Percentiles rank a stretch among this genome's conserved stretches.
Evolutionary conservation across 768 basidiomycete species (phyloP).

Genomic region (Lactarius evosmus): DNA sequence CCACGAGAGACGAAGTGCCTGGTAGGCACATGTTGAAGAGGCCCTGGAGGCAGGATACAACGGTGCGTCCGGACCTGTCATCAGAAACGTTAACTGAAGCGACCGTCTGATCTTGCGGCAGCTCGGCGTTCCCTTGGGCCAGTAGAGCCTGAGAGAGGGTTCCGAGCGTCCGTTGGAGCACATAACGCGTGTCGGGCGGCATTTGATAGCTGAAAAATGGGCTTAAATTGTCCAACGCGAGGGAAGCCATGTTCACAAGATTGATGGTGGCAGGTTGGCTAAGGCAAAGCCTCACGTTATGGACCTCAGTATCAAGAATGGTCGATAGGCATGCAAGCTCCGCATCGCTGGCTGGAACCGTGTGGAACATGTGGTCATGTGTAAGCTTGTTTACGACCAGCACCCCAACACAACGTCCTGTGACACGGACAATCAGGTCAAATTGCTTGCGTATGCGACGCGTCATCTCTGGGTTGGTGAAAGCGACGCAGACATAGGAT

Average conservation of each 20-base stretch:
- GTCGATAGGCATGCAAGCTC: neutral
- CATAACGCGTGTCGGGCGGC: neutral
- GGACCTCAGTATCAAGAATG: too few relatives aligned
- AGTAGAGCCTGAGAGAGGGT: neutral
- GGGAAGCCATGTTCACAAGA: neutral
- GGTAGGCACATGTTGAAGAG: neutral
- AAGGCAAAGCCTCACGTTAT: neutral
- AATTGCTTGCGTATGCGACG: neutral
- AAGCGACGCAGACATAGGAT: neutral
- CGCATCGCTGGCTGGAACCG: neutral
- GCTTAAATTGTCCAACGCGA: too few relatives aligned
- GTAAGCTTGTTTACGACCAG: neutral
- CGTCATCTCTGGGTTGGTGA: neutral
- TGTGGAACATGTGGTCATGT: neutral
- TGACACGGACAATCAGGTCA: neutral
- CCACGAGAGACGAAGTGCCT: neutral
- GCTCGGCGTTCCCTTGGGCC: neutral
- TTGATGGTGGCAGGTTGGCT: neutral
- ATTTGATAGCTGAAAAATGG: too few relatives aligned
- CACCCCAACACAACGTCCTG: neutral
- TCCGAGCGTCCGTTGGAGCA: neutral
- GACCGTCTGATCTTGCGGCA: neutral
- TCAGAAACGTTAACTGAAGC: neutral
- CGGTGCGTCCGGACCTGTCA: neutral
- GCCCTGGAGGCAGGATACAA: neutral